Base-by-base conservation (phyloP, 108 stramenopile species). In the Nitzschia sp. region DNA sequence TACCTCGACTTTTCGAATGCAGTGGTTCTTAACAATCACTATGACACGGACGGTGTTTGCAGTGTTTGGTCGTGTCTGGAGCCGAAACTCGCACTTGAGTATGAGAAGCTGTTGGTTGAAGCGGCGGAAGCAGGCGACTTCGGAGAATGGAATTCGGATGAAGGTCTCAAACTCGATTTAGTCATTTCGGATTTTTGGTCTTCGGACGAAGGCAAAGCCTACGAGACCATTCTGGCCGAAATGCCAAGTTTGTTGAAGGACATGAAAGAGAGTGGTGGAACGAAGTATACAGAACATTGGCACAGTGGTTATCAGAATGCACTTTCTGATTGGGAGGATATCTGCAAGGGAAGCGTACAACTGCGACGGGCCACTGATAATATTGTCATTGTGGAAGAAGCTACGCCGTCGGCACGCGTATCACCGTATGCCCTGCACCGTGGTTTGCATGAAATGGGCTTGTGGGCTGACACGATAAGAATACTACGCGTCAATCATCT, bases 71-170 rank as follows among this genome's bases (percentile, higher is more conserved):
- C 68, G 16, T 69, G 68, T 33, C 31, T 69, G 13, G 34, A 69
- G 17, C 68, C 68, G 5, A 27, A 60, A 15, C 16, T 30, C 5
- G 68, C 68, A 9, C 44, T 57, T 4, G 30, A 57, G 22, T 57
- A 60, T 23, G 13, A 13, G n/a, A 19, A 36, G 11, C 55, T 69
- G 2, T 32, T 69, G 17, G 15, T 58, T 11, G 33, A 69, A 16
- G 68, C 54, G 16, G 68, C 68, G 2, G 68, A 27, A 41, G 68
- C 68, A 44, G 68, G 68, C 2, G 68, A 69, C 25, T 69, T 69
- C 45, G 68, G 68, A 15, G 68, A 69, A 50, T 69, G 68, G 68
- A 69, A 13, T 45, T 58, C 56, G 2, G 68, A 69, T 38, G 28
- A 25, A 28, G 68, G 68, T 2, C 26, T 69, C 28, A 55, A 69